These are phyloP conservation scores for Pseudisothecium myosuroides DNA, from an alignment of 225 moss, liverwort and hornwort genomes.

Conservation along the genomic window DNA sequence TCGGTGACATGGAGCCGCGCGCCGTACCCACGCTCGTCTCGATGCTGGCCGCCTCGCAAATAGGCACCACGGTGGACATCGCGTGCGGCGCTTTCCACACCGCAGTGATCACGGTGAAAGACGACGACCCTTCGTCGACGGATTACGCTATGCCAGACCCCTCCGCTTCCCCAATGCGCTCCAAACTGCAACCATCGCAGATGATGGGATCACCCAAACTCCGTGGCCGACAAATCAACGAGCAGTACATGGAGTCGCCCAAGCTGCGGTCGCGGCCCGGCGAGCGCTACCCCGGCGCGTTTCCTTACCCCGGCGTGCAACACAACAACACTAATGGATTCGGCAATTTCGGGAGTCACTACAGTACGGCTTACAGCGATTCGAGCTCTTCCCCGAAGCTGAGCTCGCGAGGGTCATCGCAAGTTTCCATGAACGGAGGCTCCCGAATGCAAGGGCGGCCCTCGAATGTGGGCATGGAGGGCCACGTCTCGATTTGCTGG, in stretches of 20 bases:
- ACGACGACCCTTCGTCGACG: neutral
- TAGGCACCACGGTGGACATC: constrained; percentile 22
- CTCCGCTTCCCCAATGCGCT: constrained; percentile 10
- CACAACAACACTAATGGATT: constrained; percentile 10
- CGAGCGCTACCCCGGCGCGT: constrained; percentile 25
- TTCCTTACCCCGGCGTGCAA: constrained; percentile 23
- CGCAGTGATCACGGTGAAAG: constrained; percentile 22
- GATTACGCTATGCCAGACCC: constrained; percentile 5
- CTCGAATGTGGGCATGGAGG: constrained; percentile 14
- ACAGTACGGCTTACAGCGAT: constrained; percentile 17
- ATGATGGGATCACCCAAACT: constrained; percentile 25
- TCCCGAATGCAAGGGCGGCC: constrained; percentile 25
- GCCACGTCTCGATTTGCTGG: constrained; percentile 38
- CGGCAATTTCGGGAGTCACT: constrained; percentile 8
- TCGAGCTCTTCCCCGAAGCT: constrained; percentile 31
- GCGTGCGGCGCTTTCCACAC: constrained; percentile 54
- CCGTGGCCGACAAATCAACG: constrained; percentile 18
- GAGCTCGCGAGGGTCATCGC: constrained; percentile 31
- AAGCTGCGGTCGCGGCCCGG: constrained; percentile 28
- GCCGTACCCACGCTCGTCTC: constrained; percentile 24
- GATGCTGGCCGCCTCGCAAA: neutral
- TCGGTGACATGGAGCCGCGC: constrained; percentile 21
- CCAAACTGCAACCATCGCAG: constrained; percentile 9
- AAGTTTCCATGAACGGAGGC: constrained; percentile 10
- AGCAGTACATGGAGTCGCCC: constrained; percentile 28